Conservation (phyloP, 345 rosid genomes). For the Bretschneidera sinensis region DNA sequence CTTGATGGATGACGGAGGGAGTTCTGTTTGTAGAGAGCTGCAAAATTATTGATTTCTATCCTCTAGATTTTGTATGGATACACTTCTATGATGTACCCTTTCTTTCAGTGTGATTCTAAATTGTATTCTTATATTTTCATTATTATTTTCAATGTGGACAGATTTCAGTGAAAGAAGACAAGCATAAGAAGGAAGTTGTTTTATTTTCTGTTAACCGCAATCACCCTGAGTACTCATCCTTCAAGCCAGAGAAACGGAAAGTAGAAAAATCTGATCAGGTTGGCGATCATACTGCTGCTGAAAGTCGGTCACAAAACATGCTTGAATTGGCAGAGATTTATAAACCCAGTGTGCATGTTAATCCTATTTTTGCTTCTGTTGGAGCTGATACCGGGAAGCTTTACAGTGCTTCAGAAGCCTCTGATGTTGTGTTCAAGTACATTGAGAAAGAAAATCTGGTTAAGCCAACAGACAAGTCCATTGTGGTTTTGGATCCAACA, state of each 20-base stretch:
- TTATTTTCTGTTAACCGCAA: constrained; percentile 58
- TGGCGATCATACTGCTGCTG: constrained; percentile 34
- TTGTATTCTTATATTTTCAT: too few relatives aligned
- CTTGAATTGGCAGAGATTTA: constrained; percentile 81
- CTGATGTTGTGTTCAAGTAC: constrained; percentile 74
- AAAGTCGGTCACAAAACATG: constrained; percentile 36
- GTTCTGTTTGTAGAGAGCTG: too few relatives aligned
- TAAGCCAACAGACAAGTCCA: constrained; percentile 59
- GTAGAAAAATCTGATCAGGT: constrained; percentile 43
- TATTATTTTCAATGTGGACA: constrained; percentile 16
- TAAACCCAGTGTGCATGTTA: constrained; percentile 82
- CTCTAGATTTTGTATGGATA: too few relatives aligned
- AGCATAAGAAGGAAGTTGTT: constrained; percentile 73
- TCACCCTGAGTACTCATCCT: constrained; percentile 60
- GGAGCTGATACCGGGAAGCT: constrained; percentile 73
- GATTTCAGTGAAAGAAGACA: constrained; percentile 83
- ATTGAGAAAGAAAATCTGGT: constrained; percentile 79
- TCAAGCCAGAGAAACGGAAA: constrained; percentile 79
- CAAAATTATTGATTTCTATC: too few relatives aligned
- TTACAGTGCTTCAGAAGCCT: constrained; percentile 74
- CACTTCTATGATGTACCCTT: too few relatives aligned
- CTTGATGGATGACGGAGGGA: too few relatives aligned
- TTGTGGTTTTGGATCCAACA: constrained; percentile 68
- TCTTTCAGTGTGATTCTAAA: too few relatives aligned
- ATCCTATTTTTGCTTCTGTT: constrained; percentile 66